Conservation (phyloP, 116 monocot species). For the Papilionanthe hybrid region DNA sequence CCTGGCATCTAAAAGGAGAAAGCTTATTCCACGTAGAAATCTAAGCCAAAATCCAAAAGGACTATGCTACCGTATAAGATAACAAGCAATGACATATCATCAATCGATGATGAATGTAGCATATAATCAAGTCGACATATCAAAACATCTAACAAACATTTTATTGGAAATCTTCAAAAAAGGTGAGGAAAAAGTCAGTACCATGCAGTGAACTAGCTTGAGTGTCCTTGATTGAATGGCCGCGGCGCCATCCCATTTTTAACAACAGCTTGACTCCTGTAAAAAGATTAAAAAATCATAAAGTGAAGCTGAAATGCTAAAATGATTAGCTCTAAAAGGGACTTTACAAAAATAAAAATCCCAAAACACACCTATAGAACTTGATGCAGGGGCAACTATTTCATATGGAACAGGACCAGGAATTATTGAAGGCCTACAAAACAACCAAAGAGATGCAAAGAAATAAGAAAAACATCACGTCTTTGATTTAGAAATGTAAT, state of each 20-base stretch:
- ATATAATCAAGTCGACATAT: neutral
- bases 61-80: neutral
- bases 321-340: neutral
- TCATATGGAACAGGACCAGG: conserved; percentile 96
- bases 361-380: conserved; percentile 67
- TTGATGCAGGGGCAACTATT: conserved; percentile 71
- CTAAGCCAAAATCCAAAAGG: neutral
- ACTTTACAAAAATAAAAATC: neutral
- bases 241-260: conserved; percentile 97
- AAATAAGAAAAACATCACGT: neutral
- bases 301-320: neutral
- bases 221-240: conserved; percentile 73
- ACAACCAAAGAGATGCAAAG: neutral
- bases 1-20: conserved; percentile 57
- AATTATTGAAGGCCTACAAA: conserved; percentile 87
- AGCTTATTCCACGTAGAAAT: neutral
- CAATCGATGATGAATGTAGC: neutral
- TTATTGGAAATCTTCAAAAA: neutral
- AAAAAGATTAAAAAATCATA: conserved; percentile 6
- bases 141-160: too few relatives aligned
- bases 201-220: conserved; percentile 61
- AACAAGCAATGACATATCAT: neutral
- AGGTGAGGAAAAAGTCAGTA: conserved; percentile 28
- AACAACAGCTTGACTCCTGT: conserved; percentile 72
- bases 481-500: neutral